Conservation (phyloP, 2,329 filamentous ascomycete species). For the Ophiostoma triangulosporum region DNA sequence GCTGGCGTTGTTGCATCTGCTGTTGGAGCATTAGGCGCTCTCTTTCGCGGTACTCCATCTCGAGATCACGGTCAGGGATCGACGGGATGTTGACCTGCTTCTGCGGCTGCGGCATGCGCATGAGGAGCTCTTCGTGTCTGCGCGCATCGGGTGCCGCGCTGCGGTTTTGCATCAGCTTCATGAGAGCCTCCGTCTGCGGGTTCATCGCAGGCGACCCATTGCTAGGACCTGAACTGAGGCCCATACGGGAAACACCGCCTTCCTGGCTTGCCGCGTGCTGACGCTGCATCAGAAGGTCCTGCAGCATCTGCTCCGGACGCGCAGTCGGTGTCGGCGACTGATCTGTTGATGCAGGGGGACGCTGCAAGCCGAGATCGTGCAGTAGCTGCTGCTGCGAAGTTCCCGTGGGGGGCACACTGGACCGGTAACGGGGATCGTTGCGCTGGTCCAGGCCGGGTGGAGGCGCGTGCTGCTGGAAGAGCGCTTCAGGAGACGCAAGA, state of each 20-base stretch:
- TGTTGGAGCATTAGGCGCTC: slow-evolving; percentile 15
- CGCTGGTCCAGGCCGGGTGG: slow-evolving; percentile 28
- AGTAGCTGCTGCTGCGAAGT: slow-evolving; percentile 45
- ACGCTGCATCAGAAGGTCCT: slow-evolving; percentile 46
- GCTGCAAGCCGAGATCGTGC: slow-evolving; percentile 28
- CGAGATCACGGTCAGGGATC: slow-evolving; percentile 35
- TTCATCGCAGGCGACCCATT: slow-evolving; percentile 25
- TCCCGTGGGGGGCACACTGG: slow-evolving; percentile 19
- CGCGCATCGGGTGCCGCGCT: slow-evolving; percentile 30
- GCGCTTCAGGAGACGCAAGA: slow-evolving; percentile 32
- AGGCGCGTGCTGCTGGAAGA: slow-evolving; percentile 21
- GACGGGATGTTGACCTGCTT: slow-evolving; percentile 33
- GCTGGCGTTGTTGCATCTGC: slow-evolving; percentile 17
- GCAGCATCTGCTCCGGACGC: slow-evolving; percentile 37
- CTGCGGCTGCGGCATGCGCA: slow-evolving; percentile 39
- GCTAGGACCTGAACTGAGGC: not conserved
- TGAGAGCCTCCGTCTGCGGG: slow-evolving; percentile 69
- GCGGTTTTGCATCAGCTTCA: slow-evolving; percentile 63
- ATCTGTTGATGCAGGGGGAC: not conserved
- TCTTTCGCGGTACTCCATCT: slow-evolving; percentile 20
- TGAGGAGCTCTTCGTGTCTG: slow-evolving; percentile 35
- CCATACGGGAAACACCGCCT: slow-evolving; percentile 20
- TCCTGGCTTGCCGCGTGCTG: slow-evolving; percentile 37
- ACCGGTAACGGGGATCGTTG: slow-evolving; percentile 28
- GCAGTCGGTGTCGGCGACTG: slow-evolving; percentile 3